These are phyloP conservation scores for Iberis pinnata DNA, from an alignment of 345 rosid species.

Conservation along the genomic window DNA sequence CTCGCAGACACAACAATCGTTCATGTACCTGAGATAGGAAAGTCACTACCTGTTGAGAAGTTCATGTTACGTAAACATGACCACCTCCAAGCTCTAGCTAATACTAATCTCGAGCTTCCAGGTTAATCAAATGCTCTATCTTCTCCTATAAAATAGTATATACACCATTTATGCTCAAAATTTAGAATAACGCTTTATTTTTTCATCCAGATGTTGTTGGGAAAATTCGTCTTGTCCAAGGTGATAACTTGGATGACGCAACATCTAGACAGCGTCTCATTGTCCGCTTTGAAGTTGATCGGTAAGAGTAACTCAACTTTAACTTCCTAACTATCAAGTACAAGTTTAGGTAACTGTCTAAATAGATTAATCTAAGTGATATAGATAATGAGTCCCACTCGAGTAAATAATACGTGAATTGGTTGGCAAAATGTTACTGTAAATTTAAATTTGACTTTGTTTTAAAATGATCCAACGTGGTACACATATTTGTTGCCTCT, in stretches of 20 bases:
- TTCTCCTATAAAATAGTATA: background rate
- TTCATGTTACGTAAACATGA: background rate
- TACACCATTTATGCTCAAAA: no score
- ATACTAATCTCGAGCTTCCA: background rate
- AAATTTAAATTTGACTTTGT: no score
- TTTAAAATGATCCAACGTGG: no score
- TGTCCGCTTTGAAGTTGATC: background rate
- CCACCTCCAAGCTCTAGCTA: background rate
- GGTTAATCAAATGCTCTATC: background rate
- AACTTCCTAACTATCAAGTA: no score
- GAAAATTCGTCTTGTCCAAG: background rate
- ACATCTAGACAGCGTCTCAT: background rate
- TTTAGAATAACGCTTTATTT: no score
- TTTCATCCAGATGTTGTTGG: background rate
- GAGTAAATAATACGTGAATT: no score
- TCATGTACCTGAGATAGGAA: background rate
- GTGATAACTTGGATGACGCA: background rate
- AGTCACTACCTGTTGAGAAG: background rate
- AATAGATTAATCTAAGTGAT: no score
- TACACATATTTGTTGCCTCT: no score
- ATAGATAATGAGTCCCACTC: no score
- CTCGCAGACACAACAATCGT: background rate
- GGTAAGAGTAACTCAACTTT: background rate
- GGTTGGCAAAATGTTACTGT: no score
- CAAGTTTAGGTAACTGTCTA: no score